Conservation (phyloP, 2,329 filamentous ascomycete species). For the Calonectria pteridis region DNA sequence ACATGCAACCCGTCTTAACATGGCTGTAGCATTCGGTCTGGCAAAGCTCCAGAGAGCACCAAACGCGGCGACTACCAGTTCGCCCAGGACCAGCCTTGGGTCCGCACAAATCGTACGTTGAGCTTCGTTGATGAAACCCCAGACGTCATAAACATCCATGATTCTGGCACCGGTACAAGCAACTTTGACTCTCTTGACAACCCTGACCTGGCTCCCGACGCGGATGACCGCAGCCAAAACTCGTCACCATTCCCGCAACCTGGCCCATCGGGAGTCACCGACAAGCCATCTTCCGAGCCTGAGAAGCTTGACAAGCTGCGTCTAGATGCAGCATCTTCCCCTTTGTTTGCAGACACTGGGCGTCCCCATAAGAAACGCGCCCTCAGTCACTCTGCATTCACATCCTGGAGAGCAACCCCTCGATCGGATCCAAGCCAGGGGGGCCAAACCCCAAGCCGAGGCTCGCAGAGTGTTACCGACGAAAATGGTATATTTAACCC, state of each 20-base stretch:
- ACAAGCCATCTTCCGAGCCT: slow-evolving; percentile 11
- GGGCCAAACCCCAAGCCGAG: slow-evolving; percentile 31
- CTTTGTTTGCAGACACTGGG: slow-evolving; percentile 9
- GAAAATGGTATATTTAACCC: slow-evolving; percentile 14
- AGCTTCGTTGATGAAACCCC: slow-evolving; percentile 48
- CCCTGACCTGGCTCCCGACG: slow-evolving; percentile 2
- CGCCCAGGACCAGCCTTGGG: slow-evolving; percentile 45
- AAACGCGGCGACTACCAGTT: slow-evolving; percentile 38
- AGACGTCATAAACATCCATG: slow-evolving; percentile 45
- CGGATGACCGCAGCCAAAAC: slow-evolving; percentile 21
- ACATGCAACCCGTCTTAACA: slow-evolving; percentile 12
- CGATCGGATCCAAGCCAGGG: slow-evolving; percentile 27
- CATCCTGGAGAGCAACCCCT: slow-evolving; percentile 28
- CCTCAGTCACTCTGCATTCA: slow-evolving; percentile 34
- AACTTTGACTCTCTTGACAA: slow-evolving; percentile 31
- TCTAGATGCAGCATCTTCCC: neutral
- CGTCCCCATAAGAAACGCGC: slow-evolving; percentile 39
- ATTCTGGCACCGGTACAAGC: slow-evolving; percentile 29
- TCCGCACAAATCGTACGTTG: slow-evolving; percentile 41
- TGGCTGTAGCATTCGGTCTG: slow-evolving; percentile 35
- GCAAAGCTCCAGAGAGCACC: slow-evolving; percentile 30
- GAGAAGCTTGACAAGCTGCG: neutral
- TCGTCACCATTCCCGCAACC: slow-evolving; percentile 25
- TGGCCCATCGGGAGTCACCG: slow-evolving; percentile 7
- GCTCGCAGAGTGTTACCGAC: slow-evolving; percentile 22